These are phyloP conservation scores for Aegilops tauschii DNA, from an alignment of 176 grass and related monocot genomes.

Conservation along the genomic window DNA sequence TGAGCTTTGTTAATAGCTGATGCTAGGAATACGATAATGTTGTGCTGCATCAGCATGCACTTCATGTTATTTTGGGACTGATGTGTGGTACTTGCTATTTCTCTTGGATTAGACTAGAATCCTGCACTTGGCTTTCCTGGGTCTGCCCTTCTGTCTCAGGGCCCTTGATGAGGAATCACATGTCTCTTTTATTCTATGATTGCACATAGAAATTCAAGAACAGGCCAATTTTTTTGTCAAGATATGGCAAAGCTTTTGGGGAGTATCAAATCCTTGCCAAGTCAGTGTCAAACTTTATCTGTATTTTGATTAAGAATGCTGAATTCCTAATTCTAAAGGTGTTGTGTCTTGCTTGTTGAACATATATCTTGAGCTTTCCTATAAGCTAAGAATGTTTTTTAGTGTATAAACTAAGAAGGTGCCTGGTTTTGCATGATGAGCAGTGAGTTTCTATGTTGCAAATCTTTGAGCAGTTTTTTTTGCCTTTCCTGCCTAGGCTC, in stretches of 20 bases:
- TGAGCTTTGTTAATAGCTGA: background rate
- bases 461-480: too few relatives aligned
- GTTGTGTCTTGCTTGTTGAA: background rate
- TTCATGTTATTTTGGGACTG: background rate
- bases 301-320: background rate
- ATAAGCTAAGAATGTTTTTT: too few relatives aligned
- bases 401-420: background rate
- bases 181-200: background rate
- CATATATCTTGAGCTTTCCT: background rate
- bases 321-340: background rate
- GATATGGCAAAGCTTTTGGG: background rate
- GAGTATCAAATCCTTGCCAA: background rate
- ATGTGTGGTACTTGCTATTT: background rate
- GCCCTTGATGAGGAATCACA: background rate
- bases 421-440: too few relatives aligned
- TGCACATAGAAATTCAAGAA: background rate
- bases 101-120: background rate
- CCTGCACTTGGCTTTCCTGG: background rate
- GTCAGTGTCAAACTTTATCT: background rate
- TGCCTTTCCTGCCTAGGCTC: too few relatives aligned
- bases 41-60: background rate
- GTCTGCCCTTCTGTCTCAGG: background rate
- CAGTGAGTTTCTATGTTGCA: too few relatives aligned
- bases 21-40: background rate
- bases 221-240: background rate